Conservation (phyloP, 2,329 filamentous ascomycete species). For the Hypoxylon sp. region DNA sequence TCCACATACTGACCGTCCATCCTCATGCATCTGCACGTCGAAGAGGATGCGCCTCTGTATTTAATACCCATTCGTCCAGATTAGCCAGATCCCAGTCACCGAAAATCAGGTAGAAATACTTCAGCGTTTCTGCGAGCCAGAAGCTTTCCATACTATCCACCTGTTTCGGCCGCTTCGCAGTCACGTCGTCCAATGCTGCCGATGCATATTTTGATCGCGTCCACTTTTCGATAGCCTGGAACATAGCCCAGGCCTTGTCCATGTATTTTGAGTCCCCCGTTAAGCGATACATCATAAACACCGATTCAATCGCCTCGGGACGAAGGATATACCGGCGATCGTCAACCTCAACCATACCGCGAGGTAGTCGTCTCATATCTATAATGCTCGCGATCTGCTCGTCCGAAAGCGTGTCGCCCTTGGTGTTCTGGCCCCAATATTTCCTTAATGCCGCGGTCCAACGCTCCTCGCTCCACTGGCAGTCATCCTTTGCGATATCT, state of each 20-base stretch:
- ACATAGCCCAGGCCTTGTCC: slow-evolving; percentile 82
- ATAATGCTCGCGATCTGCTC: slow-evolving; percentile 56
- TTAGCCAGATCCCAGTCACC: slow-evolving; percentile 70
- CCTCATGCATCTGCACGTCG: slow-evolving; percentile 54
- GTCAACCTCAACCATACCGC: slow-evolving; percentile 69
- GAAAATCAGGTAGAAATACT: slow-evolving; percentile 77
- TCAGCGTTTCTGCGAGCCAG: slow-evolving; percentile 78
- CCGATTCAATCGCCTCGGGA: slow-evolving; percentile 84
- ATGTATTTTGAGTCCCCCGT: slow-evolving; percentile 77
- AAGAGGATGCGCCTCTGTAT: slow-evolving; percentile 70
- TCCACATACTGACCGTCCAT: slow-evolving; percentile 8
- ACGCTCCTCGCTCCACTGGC: slow-evolving; percentile 52
- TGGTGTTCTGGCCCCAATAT: slow-evolving; percentile 48
- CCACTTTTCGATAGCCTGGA: slow-evolving; percentile 71
- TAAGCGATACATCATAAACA: slow-evolving; percentile 83
- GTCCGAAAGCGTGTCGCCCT: slow-evolving; percentile 45
- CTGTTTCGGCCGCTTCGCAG: slow-evolving; percentile 49
- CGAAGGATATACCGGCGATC: slow-evolving; percentile 75
- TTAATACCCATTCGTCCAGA: slow-evolving; percentile 74
- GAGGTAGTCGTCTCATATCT: slow-evolving; percentile 63
- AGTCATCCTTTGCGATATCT: slow-evolving; percentile 49
- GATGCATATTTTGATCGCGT: slow-evolving; percentile 75
- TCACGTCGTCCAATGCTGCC: slow-evolving; percentile 77
- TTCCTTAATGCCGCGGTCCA: slow-evolving; percentile 49
- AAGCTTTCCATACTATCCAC: slow-evolving; percentile 78